Evolutionary conservation across 139 green algal species (phyloP), one percentile per base, ranked within the genome.

Genomic region (Chlamydomonas schloesseri): DNA sequence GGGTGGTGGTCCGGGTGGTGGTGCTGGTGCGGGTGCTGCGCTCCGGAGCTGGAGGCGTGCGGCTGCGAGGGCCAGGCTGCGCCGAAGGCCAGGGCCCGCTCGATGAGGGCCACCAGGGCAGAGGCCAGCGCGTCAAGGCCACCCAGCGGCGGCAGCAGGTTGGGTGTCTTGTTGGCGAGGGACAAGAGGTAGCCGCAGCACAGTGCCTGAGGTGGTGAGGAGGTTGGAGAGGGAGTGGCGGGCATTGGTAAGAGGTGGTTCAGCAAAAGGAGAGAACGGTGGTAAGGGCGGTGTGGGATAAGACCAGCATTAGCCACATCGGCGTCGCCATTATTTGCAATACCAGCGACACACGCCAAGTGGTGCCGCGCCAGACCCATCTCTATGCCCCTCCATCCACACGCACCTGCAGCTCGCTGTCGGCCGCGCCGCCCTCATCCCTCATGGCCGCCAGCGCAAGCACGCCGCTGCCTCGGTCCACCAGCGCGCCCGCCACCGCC

Each of bases 141-240:
- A 23, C 88, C 88, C 68, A 92, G 60, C 21, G 83, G 78, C n/a
- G 65, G 64, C 71, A 89, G 47, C 47, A 82, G 83, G 21, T 72
- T 10, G 26, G 47, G 57, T 29, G 23, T 50, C 3, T 36, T 17
- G 20, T 29, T 33, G 3, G 73, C 64, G 0, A 90, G 81, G 28
- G 57, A 58, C 67, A 90, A 24, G 31, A 90, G 64, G 82, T 80
- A 87, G 79, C 67, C 65, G 67, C 65, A 69, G 47, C 67, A 76
- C 13, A 85, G 79, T 13, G 79, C 70, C 79, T 85, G 64, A 18
- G 33, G 42, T 6, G 47, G 77, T 13, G 29, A n/a, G 64, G 57
- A 14, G 76, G 42, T 0, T 13, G 29, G 42, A 46, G 42, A 2
- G 17, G 23, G 24, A 33, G 20, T 31, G 21, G 20, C 3, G 37